Evolutionary conservation across 352 stramenopile species (phyloP).

Genomic region (Blastocystis sp.): DNA sequence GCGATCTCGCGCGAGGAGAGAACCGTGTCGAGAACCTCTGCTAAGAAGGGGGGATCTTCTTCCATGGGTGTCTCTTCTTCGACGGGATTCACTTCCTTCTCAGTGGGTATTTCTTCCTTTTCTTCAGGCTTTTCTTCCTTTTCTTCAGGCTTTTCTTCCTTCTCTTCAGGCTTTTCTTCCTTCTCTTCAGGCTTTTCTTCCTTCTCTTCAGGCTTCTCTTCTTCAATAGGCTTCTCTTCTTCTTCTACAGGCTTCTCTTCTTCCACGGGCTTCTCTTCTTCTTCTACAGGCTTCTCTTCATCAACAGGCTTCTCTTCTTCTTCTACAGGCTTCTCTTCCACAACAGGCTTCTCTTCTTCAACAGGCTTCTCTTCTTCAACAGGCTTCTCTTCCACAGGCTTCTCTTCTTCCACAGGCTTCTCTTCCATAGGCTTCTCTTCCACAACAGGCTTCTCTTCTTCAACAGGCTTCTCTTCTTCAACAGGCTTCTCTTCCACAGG

Average conservation of each 20-base stretch:
- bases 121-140: background rate
- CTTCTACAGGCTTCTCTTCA: background rate
- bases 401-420: too few relatives aligned
- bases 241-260: background rate
- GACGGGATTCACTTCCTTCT: background rate
- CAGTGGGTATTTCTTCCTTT: background rate
- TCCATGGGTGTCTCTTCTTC: background rate
- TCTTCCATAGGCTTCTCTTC: too few relatives aligned
- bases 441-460: too few relatives aligned
- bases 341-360: too few relatives aligned
- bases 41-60: too few relatives aligned
- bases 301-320: background rate
- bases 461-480: too few relatives aligned
- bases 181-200: background rate
- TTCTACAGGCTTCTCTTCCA: too few relatives aligned
- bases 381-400: too few relatives aligned
- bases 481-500: too few relatives aligned
- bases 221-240: background rate
- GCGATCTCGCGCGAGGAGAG: too few relatives aligned
- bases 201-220: background rate
- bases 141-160: background rate
- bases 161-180: background rate
- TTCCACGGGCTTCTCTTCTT: background rate
- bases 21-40: too few relatives aligned
- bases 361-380: too few relatives aligned